These are phyloP conservation scores for Pueraria montana DNA, from an alignment of 306 rosid genomes.

Conservation along the genomic window DNA sequence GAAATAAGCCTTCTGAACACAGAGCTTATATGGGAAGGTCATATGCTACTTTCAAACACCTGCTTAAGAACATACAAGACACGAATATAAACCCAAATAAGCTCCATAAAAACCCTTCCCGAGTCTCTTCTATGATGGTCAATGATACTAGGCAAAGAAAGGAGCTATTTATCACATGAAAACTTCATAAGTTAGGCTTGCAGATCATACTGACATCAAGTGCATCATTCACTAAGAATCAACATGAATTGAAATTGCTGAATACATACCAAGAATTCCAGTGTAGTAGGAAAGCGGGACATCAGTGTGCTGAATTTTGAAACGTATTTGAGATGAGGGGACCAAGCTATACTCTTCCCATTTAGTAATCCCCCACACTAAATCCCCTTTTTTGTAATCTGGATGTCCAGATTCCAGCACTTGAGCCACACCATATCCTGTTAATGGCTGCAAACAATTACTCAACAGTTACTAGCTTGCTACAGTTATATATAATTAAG, in stretches of 20 bases:
- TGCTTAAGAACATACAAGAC: no score
- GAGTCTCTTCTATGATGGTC: background rate
- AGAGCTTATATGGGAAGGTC: background rate
- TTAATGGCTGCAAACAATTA: slow-evolving; percentile 49
- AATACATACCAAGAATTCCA: slow-evolving; percentile 47
- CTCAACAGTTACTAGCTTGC: background rate
- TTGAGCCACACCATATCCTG: slow-evolving; percentile 52
- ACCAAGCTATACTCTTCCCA: slow-evolving; percentile 60
- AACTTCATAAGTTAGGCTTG: slow-evolving; percentile 20
- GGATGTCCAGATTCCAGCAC: slow-evolving; percentile 58
- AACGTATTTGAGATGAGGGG: background rate
- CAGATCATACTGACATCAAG: background rate
- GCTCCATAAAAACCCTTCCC: background rate
- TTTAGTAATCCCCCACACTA: slow-evolving; percentile 51
- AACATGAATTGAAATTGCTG: background rate
- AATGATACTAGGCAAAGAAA: background rate
- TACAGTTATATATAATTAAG: background rate
- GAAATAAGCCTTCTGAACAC: background rate
- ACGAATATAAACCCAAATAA: background rate
- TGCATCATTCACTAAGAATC: background rate
- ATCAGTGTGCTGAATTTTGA: slow-evolving; percentile 50
- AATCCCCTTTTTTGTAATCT: slow-evolving; percentile 52
- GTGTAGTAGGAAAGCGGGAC: slow-evolving; percentile 53
- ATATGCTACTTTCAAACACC: background rate
- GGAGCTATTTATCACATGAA: background rate